phyloP scores from a whole-genome alignment of 495 filamentous ascomycete genomes.

The Aspergillus bertholletiae region DNA sequence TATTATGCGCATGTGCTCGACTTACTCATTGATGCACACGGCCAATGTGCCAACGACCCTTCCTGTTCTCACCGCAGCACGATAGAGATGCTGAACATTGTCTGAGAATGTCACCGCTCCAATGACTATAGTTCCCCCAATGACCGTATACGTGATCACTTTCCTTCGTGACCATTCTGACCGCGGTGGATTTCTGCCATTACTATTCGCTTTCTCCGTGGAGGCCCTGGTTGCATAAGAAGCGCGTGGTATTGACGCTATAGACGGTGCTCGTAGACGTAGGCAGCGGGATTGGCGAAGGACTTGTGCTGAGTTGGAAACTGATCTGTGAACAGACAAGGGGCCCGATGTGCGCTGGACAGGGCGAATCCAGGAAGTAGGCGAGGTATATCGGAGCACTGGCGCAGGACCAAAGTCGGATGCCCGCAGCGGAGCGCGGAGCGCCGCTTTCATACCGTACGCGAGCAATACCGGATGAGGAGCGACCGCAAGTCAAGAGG shows the following conservation, averaged over 20 bases:
- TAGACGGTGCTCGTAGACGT: not conserved
- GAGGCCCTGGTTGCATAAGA: slow-evolving; percentile 18
- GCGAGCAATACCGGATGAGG: slow-evolving; percentile 15
- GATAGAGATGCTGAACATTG: slow-evolving; percentile 67
- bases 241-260: slow-evolving; percentile 3
- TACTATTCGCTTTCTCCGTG: slow-evolving; percentile 9
- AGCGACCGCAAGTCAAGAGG: slow-evolving; percentile 12
- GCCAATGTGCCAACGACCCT: slow-evolving; percentile 74
- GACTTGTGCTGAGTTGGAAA: not conserved
- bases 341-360: slow-evolving; percentile 6
- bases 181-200: slow-evolving; percentile 13
- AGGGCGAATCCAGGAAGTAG: slow-evolving; percentile 3
- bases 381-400: slow-evolving; percentile 24
- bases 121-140: slow-evolving; percentile 49
- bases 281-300: slow-evolving; percentile 1
- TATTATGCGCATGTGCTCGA: slow-evolving; percentile 3
- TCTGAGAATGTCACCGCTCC: slow-evolving; percentile 67
- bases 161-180: slow-evolving; percentile 22
- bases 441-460: slow-evolving; percentile 38
- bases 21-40: slow-evolving; percentile 88
- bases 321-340: not conserved
- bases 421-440: slow-evolving; percentile 38
- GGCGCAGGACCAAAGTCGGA: slow-evolving; percentile 31
- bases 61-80: slow-evolving; percentile 70
- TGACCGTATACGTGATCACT: slow-evolving; percentile 45